phyloP scores from a whole-genome alignment of 257 asterid species.

The Voacanga thouarsii region DNA sequence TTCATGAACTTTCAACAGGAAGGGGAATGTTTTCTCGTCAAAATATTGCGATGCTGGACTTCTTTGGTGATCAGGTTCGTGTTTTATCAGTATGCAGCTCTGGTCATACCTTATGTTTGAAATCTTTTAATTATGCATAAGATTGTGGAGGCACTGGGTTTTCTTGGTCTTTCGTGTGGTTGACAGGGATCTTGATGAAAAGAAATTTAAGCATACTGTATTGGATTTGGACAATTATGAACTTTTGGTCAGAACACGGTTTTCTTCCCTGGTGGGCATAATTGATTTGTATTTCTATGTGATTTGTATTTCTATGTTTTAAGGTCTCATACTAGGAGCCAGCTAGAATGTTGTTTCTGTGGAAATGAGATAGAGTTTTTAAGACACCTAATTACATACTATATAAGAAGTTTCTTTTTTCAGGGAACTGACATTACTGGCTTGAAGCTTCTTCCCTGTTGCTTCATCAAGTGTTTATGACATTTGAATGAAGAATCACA shows the following conservation, averaged over 20 bases:
- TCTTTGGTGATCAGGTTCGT: constrained; percentile 81
- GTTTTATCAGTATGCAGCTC: neutral
- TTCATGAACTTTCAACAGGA: constrained; percentile 43
- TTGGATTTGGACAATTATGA: neutral
- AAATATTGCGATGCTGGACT: constrained; percentile 42
- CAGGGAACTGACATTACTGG: neutral
- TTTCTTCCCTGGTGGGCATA: neutral
- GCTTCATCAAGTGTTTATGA: neutral
- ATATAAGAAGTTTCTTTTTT: no score
- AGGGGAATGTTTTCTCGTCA: constrained; percentile 31
- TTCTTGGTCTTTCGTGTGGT: neutral
- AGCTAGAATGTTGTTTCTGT: neutral
- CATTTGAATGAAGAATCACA: neutral
- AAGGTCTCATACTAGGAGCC: neutral
- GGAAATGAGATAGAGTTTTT: neutral
- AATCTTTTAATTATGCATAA: neutral
- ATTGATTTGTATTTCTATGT: neutral
- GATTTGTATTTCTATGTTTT: neutral
- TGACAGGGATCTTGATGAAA: neutral
- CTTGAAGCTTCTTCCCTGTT: neutral
- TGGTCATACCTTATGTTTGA: neutral
- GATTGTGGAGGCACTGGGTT: neutral
- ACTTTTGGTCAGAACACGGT: no score
- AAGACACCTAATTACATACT: neutral
- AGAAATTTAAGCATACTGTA: neutral